Percentiles rank a stretch among this genome's conserved stretches.
Evolutionary conservation across 2,329 filamentous ascomycete species (phyloP).

Genomic region (Akanthomyces uredinophilus): DNA sequence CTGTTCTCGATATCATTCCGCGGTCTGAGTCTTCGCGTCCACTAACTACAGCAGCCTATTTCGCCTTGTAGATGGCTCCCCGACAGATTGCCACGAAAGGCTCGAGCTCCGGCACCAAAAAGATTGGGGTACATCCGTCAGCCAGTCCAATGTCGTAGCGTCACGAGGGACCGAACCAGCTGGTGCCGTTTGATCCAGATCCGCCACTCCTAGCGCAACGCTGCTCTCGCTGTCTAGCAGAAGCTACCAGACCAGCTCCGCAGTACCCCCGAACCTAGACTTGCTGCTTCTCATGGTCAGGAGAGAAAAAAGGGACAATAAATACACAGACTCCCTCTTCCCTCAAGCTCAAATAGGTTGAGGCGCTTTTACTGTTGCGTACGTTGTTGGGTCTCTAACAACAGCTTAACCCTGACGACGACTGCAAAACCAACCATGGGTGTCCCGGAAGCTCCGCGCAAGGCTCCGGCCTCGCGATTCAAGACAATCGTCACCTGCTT

Average conservation of each 20-base stretch:
- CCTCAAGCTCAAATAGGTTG: not conserved
- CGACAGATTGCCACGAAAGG: constrained; percentile 1
- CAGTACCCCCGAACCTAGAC: constrained; percentile 9
- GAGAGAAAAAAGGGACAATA: not conserved
- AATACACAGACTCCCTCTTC: not conserved
- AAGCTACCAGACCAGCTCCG: constrained; percentile 9
- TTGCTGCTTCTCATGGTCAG: not conserved
- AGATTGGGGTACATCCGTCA: not conserved
- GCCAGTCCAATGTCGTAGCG: not conserved
- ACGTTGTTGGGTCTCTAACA: not conserved
- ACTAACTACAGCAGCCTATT: not conserved
- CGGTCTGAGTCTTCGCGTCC: not conserved
- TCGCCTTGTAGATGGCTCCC: not conserved
- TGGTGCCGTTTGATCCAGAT: constrained; percentile 11
- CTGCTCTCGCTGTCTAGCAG: not conserved
- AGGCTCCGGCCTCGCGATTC: constrained; percentile 2
- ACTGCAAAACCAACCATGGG: not conserved
- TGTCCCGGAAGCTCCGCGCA: constrained; percentile 4
- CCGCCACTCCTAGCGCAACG: constrained; percentile 10
- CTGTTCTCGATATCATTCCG: not conserved
- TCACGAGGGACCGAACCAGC: constrained; percentile 11
- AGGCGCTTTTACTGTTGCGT: not conserved
- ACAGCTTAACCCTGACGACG: not conserved
- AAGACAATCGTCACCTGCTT: constrained; percentile 9
- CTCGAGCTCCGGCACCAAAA: constrained; percentile 12